Conservation (phyloP, 257 asterid genomes). For the Solanum corneliomulleri region DNA sequence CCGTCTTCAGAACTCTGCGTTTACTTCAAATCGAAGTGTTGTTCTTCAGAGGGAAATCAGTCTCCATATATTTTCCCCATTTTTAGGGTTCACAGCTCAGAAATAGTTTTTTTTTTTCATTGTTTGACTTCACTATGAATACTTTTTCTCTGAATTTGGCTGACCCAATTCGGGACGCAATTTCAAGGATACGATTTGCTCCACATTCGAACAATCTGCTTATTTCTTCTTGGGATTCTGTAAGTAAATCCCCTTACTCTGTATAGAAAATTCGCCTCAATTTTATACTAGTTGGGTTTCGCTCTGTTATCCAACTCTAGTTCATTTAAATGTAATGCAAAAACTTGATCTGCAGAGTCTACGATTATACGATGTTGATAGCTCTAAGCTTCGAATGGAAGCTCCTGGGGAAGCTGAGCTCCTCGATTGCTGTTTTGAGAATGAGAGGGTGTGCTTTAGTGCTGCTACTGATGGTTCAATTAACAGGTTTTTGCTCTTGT, state of each 20-base stretch:
- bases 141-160: constrained; percentile 24
- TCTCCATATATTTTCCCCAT: background rate
- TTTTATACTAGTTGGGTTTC: background rate
- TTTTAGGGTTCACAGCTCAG: background rate
- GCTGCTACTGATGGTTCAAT: constrained; percentile 70
- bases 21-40: background rate
- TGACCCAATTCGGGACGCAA: constrained; percentile 52
- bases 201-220: constrained; percentile 59
- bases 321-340: background rate
- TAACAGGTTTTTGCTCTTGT: constrained; percentile 36
- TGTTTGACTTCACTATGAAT: constrained; percentile 21
- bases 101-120: background rate
- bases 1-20: background rate
- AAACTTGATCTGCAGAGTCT: constrained; percentile 37
- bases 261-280: background rate
- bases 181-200: constrained; percentile 78
- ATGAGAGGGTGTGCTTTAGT: constrained; percentile 44
- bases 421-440: constrained; percentile 71
- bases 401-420: constrained; percentile 36
- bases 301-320: background rate
- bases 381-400: constrained; percentile 47
- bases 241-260: constrained; percentile 5
- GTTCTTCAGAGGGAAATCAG: background rate
- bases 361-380: constrained; percentile 67
- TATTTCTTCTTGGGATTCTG: constrained; percentile 86